These are phyloP conservation scores for Solanum hybrid DNA, from an alignment of 305 asterid species.

Conservation along the genomic window DNA sequence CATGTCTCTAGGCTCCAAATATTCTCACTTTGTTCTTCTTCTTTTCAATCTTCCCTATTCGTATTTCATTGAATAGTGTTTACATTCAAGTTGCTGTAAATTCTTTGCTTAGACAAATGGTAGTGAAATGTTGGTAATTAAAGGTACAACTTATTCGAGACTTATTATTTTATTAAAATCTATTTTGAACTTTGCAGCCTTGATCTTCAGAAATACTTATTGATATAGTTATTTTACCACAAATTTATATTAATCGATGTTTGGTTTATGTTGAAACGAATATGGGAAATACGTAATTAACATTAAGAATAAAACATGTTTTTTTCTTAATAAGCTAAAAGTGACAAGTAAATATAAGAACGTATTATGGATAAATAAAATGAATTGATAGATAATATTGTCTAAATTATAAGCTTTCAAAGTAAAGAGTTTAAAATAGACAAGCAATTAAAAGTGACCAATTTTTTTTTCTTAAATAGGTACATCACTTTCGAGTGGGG, in stretches of 20 bases:
- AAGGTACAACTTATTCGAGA: not conserved
- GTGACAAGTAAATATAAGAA: not conserved
- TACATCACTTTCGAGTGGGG: not conserved
- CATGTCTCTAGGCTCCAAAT: not conserved
- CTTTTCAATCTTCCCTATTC: not conserved
- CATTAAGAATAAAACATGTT: not conserved
- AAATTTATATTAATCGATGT: not conserved
- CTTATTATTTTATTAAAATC: not conserved
- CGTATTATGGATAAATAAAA: not conserved
- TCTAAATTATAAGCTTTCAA: not conserved
- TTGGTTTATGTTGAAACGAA: not conserved
- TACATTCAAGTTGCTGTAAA: not conserved
- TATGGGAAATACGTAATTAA: not conserved
- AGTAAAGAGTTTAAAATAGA: not conserved
- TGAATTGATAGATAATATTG: not conserved
- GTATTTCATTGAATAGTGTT: not conserved
- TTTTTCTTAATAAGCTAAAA: not conserved
- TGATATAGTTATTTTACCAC: not conserved
- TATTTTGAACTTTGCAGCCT: not conserved
- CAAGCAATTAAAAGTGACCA: not conserved
- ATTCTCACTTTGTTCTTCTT: not conserved
- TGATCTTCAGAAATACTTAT: not conserved
- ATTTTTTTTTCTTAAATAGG: not conserved
- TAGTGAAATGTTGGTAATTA: not conserved
- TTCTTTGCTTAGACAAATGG: not conserved